Conservation (phyloP, 202 grass and related monocot species). For the Panicum virgatum region DNA sequence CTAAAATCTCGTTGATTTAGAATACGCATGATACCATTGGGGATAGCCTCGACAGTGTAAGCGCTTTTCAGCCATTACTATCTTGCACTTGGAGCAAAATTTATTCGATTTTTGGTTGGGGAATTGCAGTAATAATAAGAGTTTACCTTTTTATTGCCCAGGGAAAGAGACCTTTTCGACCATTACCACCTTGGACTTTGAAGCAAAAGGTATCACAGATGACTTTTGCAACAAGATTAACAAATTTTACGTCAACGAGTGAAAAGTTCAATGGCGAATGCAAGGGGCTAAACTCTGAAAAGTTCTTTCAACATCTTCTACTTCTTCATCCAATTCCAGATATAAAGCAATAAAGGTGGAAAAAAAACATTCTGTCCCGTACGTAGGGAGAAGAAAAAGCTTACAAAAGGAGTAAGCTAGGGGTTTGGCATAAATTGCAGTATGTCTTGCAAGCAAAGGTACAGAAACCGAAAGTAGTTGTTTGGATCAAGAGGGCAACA, state of each 20-base stretch:
- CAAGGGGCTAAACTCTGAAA: not conserved
- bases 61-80: not conserved
- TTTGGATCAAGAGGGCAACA: not conserved
- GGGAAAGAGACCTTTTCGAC: not conserved
- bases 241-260: not conserved
- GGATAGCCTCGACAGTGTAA: not conserved
- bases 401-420: conserved; percentile 18
- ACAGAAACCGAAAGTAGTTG: conserved; percentile 25
- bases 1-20: too few relatives aligned
- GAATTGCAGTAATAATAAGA: not conserved
- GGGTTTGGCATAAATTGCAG: conserved; percentile 7
- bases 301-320: not conserved
- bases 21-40: not conserved
- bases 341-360: not conserved
- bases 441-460: conserved; percentile 44
- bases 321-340: not conserved
- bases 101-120: not conserved
- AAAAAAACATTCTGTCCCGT: not conserved
- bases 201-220: not conserved
- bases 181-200: not conserved
- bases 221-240: not conserved
- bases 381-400: conserved; percentile 1
- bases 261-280: not conserved
- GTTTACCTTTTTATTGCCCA: not conserved
- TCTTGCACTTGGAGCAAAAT: not conserved